Base-by-base conservation (phyloP, 352 stramenopile species). In the Pythium phragmiticola region DNA sequence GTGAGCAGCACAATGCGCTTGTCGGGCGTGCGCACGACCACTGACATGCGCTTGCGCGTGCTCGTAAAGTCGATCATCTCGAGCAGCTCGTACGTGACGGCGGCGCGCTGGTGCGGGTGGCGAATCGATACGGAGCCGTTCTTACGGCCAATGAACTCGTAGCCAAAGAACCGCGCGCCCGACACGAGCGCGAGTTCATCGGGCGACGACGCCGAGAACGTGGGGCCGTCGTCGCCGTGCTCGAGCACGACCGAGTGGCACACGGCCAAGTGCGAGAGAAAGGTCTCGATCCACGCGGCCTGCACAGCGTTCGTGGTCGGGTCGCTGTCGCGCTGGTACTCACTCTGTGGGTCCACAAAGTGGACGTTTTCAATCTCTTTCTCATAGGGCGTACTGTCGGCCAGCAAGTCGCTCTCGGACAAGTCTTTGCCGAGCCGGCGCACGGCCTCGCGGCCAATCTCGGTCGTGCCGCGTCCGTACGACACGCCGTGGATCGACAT, bases 41-140 rank as follows among this genome's bases (percentile, higher is more conserved):
- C 90, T 9, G 93, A 99, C 96, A 99, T 99, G 57, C 97, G 77
- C 78, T 99, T 99, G 34, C 98, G 84, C 30, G 96, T 92, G 61
- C 89, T 98, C 57, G 88, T 91, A 67, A 94, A 94, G 49, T 94
- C 85, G 61, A 91, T 73, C 2, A 95, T 73, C 36, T 93, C 80
- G 14, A 95, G 69, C 30, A 93, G 39, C 39, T 46, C 39, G 14
- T 46, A 46, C 67, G 26, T 91, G 72, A 57, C 71, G 78, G 5
- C 82, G 76, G 2, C 91, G 75, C 26, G 26, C 26, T 30, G 26
- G 26, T 30, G 21, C 72, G 82, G 84, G 7, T 80, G 59, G 6
- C 65, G 64, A 47, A 94, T 89, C 5, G 71, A 69, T 4, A 94
- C 73, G 11, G 75, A 74, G 26, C 80, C 82, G 42, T 88, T 92